Conservation (phyloP, 179 eudicot genomes). For the Dionaea muscipula region DNA sequence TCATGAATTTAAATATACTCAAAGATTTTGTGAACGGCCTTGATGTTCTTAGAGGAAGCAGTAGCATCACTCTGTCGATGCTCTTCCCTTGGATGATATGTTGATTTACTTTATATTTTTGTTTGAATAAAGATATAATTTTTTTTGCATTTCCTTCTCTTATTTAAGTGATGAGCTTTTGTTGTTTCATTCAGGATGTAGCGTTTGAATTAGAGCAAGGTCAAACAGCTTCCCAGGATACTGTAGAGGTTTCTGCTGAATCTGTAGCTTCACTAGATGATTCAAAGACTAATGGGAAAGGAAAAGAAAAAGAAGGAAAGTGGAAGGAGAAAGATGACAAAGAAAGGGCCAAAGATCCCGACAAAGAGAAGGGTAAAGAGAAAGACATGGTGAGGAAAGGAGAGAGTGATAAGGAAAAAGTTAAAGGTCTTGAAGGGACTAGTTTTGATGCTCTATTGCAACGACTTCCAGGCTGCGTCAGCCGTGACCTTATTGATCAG, state of each 20-base stretch:
- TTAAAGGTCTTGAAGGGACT: constrained; percentile 75
- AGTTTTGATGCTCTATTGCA: constrained; percentile 71
- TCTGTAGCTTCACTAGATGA: constrained; percentile 48
- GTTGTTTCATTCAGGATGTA: constrained; percentile 31
- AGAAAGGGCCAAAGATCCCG: constrained; percentile 49
- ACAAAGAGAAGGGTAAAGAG: constrained; percentile 76
- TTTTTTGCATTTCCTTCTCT: neutral
- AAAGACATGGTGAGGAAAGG: constrained; percentile 55
- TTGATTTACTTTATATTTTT: neutral
- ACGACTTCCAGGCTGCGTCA: constrained; percentile 93
- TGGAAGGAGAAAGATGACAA: constrained; percentile 67
- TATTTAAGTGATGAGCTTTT: neutral
- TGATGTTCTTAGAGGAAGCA: neutral
- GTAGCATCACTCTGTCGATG: neutral
- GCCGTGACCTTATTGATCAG: constrained; percentile 97
- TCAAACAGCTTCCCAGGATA: constrained; percentile 40
- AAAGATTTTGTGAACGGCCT: no score
- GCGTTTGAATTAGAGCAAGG: constrained; percentile 52
- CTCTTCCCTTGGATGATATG: no score
- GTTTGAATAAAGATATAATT: no score
- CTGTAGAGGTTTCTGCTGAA: constrained; percentile 37
- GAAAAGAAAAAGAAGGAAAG: constrained; percentile 50
- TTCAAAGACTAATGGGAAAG: constrained; percentile 38
- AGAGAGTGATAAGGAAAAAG: constrained; percentile 68
- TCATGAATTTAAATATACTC: no score